Conservation (phyloP, 805 yeast genomes). For the Torulaspora microellipsoides region DNA sequence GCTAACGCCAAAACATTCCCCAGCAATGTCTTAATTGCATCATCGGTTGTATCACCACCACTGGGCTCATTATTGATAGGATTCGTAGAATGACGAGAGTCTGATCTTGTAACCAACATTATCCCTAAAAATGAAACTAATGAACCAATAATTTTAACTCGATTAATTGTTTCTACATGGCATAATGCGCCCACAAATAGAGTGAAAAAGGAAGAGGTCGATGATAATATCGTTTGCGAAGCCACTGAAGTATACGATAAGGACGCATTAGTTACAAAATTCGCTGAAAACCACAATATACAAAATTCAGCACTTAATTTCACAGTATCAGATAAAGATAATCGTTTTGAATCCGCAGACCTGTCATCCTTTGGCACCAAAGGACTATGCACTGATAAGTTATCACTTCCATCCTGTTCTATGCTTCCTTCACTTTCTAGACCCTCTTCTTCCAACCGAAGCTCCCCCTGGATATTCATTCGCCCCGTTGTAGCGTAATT, state of each 20-base stretch:
- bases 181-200: constrained; percentile 71
- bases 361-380: constrained; percentile 16
- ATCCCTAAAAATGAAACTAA: constrained; percentile 74
- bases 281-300: constrained; percentile 85
- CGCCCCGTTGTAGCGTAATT: constrained; percentile 31
- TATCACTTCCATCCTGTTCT: constrained; percentile 1
- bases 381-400: constrained; percentile 8
- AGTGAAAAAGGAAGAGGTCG: constrained; percentile 92
- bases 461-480: constrained; percentile 26
- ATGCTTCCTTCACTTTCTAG: constrained; percentile 2
- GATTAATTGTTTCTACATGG: constrained; percentile 63
- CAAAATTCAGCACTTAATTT: constrained; percentile 75
- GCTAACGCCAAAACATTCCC: constrained; percentile 79
- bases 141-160: constrained; percentile 64
- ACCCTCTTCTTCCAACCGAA: constrained; percentile 33
- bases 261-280: constrained; percentile 83
- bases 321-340: constrained; percentile 57
- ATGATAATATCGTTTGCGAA: constrained; percentile 86
- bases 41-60: constrained; percentile 23
- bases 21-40: constrained; percentile 36
- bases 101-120: constrained; percentile 68
- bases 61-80: constrained; percentile 11
- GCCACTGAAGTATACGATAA: constrained; percentile 88
- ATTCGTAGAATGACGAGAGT: constrained; percentile 33
- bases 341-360: constrained; percentile 9